Percentiles rank a stretch among this genome's conserved stretches.
Evolutionary conservation across 2,329 filamentous ascomycete genomes (phyloP).

Genomic region (Fusarium sp.): DNA sequence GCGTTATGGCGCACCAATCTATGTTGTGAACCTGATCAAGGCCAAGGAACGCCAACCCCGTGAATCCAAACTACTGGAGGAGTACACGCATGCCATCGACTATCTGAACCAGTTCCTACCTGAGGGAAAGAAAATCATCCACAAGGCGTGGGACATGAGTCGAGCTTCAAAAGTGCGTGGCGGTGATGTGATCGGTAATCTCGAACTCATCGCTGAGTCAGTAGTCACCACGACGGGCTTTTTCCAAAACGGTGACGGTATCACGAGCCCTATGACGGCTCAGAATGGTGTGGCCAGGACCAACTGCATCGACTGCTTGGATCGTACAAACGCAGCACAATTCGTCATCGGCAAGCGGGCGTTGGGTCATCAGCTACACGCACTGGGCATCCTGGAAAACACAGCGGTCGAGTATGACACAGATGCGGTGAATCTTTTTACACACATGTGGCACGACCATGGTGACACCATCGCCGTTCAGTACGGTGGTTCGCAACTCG

Average conservation of each 20-base stretch:
- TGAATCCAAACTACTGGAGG: slow-evolving; percentile 88
- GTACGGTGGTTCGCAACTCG: slow-evolving; percentile 95
- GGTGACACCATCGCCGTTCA: slow-evolving; percentile 98
- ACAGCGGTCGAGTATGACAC: slow-evolving; percentile 91
- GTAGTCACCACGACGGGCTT: slow-evolving; percentile 89
- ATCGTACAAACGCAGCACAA: slow-evolving; percentile 96
- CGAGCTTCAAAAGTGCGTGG: slow-evolving; percentile 91
- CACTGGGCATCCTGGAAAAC: slow-evolving; percentile 85
- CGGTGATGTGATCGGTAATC: slow-evolving; percentile 91
- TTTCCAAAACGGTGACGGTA: slow-evolving; percentile 89
- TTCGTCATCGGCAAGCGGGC: slow-evolving; percentile 97
- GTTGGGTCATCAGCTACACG: slow-evolving; percentile 90
- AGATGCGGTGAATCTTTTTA: slow-evolving; percentile 95
- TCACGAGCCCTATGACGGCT: slow-evolving; percentile 70
- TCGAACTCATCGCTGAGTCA: slow-evolving; percentile 89
- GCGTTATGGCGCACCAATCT: slow-evolving; percentile 91
- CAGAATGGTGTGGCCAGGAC: slow-evolving; percentile 95
- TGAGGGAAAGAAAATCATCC: slow-evolving; percentile 83
- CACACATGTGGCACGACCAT: slow-evolving; percentile 98
- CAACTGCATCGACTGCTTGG: slow-evolving; percentile 97
- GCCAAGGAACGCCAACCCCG: slow-evolving; percentile 86
- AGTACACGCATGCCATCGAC: slow-evolving; percentile 86
- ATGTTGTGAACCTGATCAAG: slow-evolving; percentile 92
- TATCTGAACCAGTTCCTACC: slow-evolving; percentile 97
- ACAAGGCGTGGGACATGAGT: slow-evolving; percentile 99